Evolutionary conservation across 2,329 filamentous ascomycete genomes (phyloP), one percentile per base, ranked within the genome.

Genomic region (Neurospora crassa): DNA sequence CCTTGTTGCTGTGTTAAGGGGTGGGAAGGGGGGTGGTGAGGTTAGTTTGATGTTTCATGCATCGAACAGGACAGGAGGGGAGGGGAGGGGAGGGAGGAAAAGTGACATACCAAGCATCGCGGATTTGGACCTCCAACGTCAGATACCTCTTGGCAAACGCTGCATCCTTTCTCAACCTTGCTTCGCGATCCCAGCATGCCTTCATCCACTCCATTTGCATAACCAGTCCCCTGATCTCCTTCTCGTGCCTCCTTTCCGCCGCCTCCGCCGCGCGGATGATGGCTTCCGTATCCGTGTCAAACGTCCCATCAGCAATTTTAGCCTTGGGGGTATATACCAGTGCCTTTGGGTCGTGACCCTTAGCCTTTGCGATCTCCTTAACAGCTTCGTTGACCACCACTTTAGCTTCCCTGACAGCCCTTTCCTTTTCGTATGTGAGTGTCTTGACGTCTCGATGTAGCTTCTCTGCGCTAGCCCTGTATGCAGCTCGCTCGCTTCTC

Each of bases 161-260:
- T 41, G 95, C 88, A 77, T 94, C 92, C 74, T 87, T 86, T 59
- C 96, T 88, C 81, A 98, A 90, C 69, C 87, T 88, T 76, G 92
- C 89, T 81, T 97, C 95, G 41, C 96, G 88, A 78, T 89, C 87
- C 83, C 92, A 92, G 69, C 91, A 89, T 1, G 93, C 92, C 77
- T 94, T 89, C 79, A 98, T 89, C 89, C 92, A 98, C 77, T 94
- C 88, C 79, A 98, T 95, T 82, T 98, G 94, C 82, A 96, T 92
- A 70, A 89, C 88, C 78, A 98, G 86, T 20, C 95, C 95, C 75
- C 90, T 89, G 70, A 97, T 83, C 82, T 96, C 92, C 80, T 90
- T 90, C 76, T 86, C 84, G 79, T 96, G 92, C 67, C 87, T 84
- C 75, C 88, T 88, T 77, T 93, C 89, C 67, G 91, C 89, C 68